Base-by-base conservation (phyloP, 106 monocot species). In the Chionographis japonica region DNA sequence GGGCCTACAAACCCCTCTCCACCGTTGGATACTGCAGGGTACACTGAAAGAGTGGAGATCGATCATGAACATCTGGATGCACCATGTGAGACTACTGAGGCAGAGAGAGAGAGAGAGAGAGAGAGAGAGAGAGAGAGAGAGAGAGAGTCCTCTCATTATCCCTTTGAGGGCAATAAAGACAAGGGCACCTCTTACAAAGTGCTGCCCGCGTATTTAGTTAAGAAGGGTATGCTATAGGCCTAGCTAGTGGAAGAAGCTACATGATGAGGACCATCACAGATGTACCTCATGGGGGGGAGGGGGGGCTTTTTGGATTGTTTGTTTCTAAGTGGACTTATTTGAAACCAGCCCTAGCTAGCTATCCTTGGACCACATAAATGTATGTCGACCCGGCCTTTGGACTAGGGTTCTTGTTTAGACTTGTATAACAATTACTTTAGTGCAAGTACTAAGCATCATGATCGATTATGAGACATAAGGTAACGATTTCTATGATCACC, bases 101-200 rank as follows among this genome's bases (percentile, higher is more conserved):
- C 16, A 11, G 37, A 27, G 27, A 27, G 27, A 27, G 27, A 27
- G 27, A 27, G 27, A 11, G 37, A 27, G 27, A 27, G 27, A 27
- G 27, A 27, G 27, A 27, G 27, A 27, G 27, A 27, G 27, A 27
- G 27, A 27, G 27, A 27, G 27, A 27, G 27, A 27, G 27, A 11
- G 37, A 27, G 37, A 54, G 40, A 4, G 19, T 8, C 12, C 6
- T 43, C 67, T 67, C 52, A 60, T 59, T 60, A 10, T 46, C 74
- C 51, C 52, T 52, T 50, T 73, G 61, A 62, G 52, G 75, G 72
- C 49, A 80, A 79, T 84, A 79, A 84, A 85, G 84, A 84, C 84
- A 88, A 88, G 78, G 81, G 88, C 88, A 81, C 88, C 84, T 73
- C 88, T 85, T 79, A 84, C 88, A 84, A 81, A 76, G 84, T 76